Evolutionary conservation across 2,329 filamentous ascomycete species (phyloP), one percentile per base, ranked within the genome.

Genomic region (Pseudopithomyces maydicus): DNA sequence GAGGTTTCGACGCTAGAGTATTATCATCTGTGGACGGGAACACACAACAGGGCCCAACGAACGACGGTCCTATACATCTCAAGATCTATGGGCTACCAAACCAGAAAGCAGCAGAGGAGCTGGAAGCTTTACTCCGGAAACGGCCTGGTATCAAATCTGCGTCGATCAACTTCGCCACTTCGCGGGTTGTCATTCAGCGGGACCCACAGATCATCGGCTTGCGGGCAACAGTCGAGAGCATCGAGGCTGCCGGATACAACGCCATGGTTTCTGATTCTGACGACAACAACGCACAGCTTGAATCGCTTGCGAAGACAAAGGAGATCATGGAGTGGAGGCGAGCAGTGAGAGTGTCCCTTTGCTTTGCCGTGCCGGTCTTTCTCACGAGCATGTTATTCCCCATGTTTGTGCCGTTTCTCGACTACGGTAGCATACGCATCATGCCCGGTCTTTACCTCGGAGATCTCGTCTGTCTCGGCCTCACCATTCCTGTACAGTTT

Each of bases 401-500:
- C 33, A 98, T 98, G 94, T 85, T 85, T 63, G 59, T 93, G 10
- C 90, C 88, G 1, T 73, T 81, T 29, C 73, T 97, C 15, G 90
- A 99, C 75, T 91, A 95, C 75, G 93, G 92, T 51, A 82, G 80
- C 38, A 75, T 90, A 22, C 72, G 90, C 11, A 71, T 93, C 5
- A 76, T 87, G 22, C 85, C 86, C 1, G 95, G 95, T 26, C 81
- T 99, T 15, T 98, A 88, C 77, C 85, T 98, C 3, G 93, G 94
- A 61, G 95, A 99, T 70, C 73, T 98, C 10, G 77, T 96, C 52
- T 97, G 92, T 75, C 79, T 98, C 50, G 70, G 84, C 55, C 85
- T 99, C 48, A 98, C 95, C 11, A 87, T 97, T 66, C 95, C 95
- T 32, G 89, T 99, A 8, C 95, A 99, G 75, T 99, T 99, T 69